Percentiles rank a stretch among this genome's conserved stretches.
phyloP scores from a whole-genome alignment of 805 yeast species.

The Ogataea kodamae region DNA sequence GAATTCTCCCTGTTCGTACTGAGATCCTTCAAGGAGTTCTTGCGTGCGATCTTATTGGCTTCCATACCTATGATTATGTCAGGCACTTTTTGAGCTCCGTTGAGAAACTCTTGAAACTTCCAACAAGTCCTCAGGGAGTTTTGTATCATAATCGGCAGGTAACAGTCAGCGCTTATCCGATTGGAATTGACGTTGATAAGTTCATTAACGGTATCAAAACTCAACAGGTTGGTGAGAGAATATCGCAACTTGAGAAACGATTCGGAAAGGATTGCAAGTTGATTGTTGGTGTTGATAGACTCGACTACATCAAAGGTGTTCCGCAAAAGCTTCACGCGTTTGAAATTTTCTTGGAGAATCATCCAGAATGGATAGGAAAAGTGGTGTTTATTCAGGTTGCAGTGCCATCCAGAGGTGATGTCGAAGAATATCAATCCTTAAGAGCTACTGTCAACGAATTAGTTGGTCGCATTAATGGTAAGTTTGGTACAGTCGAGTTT shows the following conservation, averaged over 20 bases:
- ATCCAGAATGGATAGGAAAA: conserved; percentile 98
- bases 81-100: conserved; percentile 92
- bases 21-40: conserved; percentile 90
- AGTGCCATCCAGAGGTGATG: conserved; percentile 96
- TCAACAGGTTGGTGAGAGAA: conserved; percentile 60
- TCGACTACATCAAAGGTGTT: conserved; percentile 96
- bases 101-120: conserved; percentile 73
- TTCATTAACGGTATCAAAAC: conserved; percentile 75
- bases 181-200: conserved; percentile 94
- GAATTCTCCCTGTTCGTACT: conserved; percentile 91
- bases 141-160: conserved; percentile 73
- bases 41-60: conserved; percentile 92
- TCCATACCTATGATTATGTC: conserved; percentile 98
- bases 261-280: conserved; percentile 76
- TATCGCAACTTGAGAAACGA: conserved; percentile 52
- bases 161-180: conserved; percentile 95
- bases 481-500: conserved; percentile 94
- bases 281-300: conserved; percentile 93
- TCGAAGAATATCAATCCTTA: conserved; percentile 92
- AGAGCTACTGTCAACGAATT: conserved; percentile 93
- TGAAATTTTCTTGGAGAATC: conserved; percentile 85
- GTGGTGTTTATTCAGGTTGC: conserved; percentile 95
- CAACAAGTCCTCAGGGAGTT: conserved; percentile 88
- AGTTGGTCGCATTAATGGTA: conserved; percentile 95
- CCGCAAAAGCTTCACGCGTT: conserved; percentile 97